Conservation (phyloP, 257 asterid species). For the Solanum ossicruentum region DNA sequence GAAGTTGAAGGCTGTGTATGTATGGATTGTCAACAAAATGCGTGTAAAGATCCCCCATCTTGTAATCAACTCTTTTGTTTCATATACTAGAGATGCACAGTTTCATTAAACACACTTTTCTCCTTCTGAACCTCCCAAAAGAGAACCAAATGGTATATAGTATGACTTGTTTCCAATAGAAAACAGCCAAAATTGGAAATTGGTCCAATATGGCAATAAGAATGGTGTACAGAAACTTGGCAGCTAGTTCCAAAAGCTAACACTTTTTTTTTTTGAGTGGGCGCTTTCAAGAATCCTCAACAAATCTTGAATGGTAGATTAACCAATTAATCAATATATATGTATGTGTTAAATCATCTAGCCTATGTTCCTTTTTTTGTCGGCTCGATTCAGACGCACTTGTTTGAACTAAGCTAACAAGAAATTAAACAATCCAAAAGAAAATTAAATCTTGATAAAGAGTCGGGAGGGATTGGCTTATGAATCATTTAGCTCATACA, state of each 20-base stretch:
- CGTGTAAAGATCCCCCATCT: too few species aligned
- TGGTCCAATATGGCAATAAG: background rate
- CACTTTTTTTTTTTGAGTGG: background rate
- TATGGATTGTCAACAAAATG: too few species aligned
- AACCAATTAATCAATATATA: background rate
- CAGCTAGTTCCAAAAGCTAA: background rate
- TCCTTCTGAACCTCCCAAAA: background rate
- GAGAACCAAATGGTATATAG: background rate
- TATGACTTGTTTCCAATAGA: background rate
- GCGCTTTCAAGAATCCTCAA: background rate
- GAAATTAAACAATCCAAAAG: background rate
- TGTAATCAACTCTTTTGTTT: too few species aligned
- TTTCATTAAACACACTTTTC: background rate
- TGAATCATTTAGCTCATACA: background rate
- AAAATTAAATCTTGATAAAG: background rate
- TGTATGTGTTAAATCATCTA: background rate
- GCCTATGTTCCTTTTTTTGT: background rate
- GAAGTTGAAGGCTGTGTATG: too few species aligned
- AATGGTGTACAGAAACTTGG: background rate
- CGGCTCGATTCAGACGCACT: background rate
- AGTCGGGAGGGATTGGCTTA: background rate
- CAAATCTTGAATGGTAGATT: background rate
- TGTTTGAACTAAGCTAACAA: background rate
- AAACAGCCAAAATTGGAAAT: background rate
- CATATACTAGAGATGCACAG: too few species aligned